A percentile compares a stretch with the other conserved stretches of the same genome.
Conservation (phyloP, 2,329 filamentous ascomycete species). For the Capronia coronata region DNA sequence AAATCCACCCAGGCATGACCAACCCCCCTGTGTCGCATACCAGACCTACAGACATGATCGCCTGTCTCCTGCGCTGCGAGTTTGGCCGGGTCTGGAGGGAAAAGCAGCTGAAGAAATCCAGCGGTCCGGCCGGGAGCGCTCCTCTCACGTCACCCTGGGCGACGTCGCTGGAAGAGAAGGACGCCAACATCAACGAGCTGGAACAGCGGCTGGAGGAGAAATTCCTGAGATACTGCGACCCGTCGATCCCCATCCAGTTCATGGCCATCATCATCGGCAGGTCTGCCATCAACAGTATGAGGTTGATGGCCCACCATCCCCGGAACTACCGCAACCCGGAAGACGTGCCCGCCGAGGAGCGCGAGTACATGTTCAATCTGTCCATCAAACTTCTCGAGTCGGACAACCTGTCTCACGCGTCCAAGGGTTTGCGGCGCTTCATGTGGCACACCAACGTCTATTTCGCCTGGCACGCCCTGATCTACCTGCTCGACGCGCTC, state of each 20-base stretch:
- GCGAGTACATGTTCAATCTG: constrained; percentile 37
- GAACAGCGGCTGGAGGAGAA: constrained; percentile 50
- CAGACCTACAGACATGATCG: constrained; percentile 52
- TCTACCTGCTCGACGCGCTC: constrained; percentile 45
- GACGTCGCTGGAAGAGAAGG: constrained; percentile 33
- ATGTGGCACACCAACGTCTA: constrained; percentile 44
- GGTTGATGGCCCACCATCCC: constrained; percentile 44
- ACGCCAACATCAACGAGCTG: constrained; percentile 36
- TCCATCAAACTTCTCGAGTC: constrained; percentile 37
- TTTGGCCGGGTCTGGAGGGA: constrained; percentile 47
- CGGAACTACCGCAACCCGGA: constrained; percentile 32
- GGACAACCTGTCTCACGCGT: constrained; percentile 38
- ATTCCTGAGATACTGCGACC: constrained; percentile 49
- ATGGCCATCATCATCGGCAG: constrained; percentile 42
- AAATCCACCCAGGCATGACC: constrained; percentile 44
- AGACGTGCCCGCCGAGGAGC: constrained; percentile 33
- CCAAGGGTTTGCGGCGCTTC: constrained; percentile 37
- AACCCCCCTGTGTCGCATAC: constrained; percentile 42
- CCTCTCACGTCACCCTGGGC: constrained; percentile 18
- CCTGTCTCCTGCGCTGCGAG: constrained; percentile 58
- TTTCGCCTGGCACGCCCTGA: constrained; percentile 49
- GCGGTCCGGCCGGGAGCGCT: constrained; percentile 11
- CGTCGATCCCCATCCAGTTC: constrained; percentile 44
- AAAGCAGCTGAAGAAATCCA: constrained; percentile 14
- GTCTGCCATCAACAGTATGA: constrained; percentile 39